Percentiles rank a stretch among this genome's conserved stretches.
These are phyloP conservation scores for Porcisia deanei DNA, from an alignment of 208 protist species.

Conservation along the genomic window DNA sequence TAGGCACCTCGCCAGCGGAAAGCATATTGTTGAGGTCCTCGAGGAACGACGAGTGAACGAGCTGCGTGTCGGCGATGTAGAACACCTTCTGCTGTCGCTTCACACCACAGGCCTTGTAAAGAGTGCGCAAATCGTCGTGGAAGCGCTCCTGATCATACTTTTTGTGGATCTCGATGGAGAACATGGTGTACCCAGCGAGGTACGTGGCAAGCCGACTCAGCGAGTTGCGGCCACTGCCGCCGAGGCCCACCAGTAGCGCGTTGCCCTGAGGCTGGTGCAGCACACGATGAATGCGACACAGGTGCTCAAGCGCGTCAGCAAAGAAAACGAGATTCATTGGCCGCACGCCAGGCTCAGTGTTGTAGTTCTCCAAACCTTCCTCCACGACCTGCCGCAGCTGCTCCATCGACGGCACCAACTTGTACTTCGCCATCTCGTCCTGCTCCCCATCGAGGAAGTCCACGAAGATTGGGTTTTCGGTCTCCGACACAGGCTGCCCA, in stretches of 20 bases:
- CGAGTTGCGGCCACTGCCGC: conserved; percentile 96
- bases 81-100: conserved; percentile 97
- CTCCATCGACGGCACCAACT: conserved; percentile 92
- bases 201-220: conserved; percentile 96
- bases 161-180: conserved; percentile 97
- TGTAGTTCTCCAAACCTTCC: conserved; percentile 94
- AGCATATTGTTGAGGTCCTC: conserved; percentile 99
- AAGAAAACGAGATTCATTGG: conserved; percentile 98
- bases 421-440: conserved; percentile 94
- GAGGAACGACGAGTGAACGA: conserved; percentile 95
- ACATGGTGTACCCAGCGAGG: conserved; percentile 95
- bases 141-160: conserved; percentile 96
- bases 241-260: conserved; percentile 97
- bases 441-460: conserved; percentile 94
- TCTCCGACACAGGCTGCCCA: conserved; percentile 48
- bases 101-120: conserved; percentile 95
- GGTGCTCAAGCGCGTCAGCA: conserved; percentile 96
- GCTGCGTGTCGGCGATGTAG: conserved; percentile 98
- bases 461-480: conserved; percentile 93
- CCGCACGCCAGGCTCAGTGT: conserved; percentile 87
- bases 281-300: conserved; percentile 97
- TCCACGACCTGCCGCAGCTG: conserved; percentile 92
- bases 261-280: conserved; percentile 97
- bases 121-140: conserved; percentile 96
- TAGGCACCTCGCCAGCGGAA: conserved; percentile 97